Evolutionary conservation across 192 early-diverging fungal genomes (phyloP), one percentile per base, ranked within the genome.

Genomic region (Entomortierella lignicola): DNA sequence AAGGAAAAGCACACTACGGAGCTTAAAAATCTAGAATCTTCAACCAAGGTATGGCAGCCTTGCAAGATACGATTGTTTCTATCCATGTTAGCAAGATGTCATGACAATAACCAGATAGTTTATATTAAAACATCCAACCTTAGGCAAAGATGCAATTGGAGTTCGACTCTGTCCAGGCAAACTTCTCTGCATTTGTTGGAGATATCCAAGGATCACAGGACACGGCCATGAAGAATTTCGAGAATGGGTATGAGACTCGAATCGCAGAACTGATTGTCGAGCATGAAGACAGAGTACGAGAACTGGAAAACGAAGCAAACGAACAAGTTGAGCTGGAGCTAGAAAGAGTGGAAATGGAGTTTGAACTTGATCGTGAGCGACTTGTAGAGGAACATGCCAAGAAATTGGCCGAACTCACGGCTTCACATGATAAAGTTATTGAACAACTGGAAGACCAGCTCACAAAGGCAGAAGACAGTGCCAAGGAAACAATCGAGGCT

Each of bases 251-350:
- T 42, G 74, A 77, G 57, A 68, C 51, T 0, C 54, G 69, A 25
- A 71, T 82, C 29, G 82, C 81, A 44, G 81, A 77, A 8, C 8
- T 77, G 52, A 72, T 80, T 60, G 63, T 65, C 11, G 64, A 62
- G 26, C 62, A 79, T 25, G 74, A 69, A 43, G 57, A 71, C 31
- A 59, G 66, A 0, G 70, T 81, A 23, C 64, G 53, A 2, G 69
- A 69, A 32, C 65, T 81, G 2, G 71, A 81, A 55, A 63, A 68
- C 21, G 58, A 32, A n/a, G 71, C 71, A 2, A 73, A 72, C n/a
- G 66, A 69, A 20, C 66, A 70, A 13, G 70, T 74, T 12, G 48
- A 81, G 15, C 64, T 60, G 7, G 69, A 65, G 26, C 37, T 81
- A 17, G 82, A 72, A 2, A 12, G 68, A 25, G 82, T 80, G 12